Percentiles rank a stretch among this genome's conserved stretches.
Conservation (phyloP, 1,284 basidiomycete species). For the Puccinia horiana region DNA sequence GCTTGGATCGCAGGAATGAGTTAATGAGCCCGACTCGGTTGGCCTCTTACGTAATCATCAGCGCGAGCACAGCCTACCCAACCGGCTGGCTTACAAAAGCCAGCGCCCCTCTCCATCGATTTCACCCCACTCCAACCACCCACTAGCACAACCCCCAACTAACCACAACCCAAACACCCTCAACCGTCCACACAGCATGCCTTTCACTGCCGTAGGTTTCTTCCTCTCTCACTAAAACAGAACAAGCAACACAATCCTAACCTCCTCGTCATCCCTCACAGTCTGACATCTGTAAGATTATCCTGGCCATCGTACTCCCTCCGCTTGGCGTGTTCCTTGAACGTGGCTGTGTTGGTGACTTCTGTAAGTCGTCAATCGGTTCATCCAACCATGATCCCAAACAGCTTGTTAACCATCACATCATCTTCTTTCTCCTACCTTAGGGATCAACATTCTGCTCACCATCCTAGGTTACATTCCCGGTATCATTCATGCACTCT, state of each 20-base stretch:
- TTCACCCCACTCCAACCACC: no score
- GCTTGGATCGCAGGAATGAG: no score
- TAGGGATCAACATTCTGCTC: conserved; percentile 46
- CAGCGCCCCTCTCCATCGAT: no score
- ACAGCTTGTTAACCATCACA: not conserved
- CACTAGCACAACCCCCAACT: no score
- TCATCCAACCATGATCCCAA: not conserved
- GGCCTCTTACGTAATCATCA: no score
- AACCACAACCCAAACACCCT: no score
- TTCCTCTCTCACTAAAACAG: not conserved
- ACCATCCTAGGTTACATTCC: conserved; percentile 49
- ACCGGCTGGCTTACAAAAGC: no score
- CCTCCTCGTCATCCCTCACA: not conserved
- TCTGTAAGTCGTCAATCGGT: conserved; percentile 59
- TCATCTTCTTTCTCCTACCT: not conserved
- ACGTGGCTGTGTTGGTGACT: conserved; percentile 70
- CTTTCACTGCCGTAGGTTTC: conserved; percentile 41
- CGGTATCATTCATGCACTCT: conserved; percentile 47
- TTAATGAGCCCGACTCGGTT: no score
- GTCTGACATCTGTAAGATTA: conserved; percentile 47
- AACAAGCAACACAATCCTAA: not conserved
- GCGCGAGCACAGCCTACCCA: no score
- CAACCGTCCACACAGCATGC: conserved; percentile 19
- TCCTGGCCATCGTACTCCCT: conserved; percentile 70
- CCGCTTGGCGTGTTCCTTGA: conserved; percentile 78